Evolutionary conservation across 805 yeast genomes (phyloP).

Genomic region (Schizosaccharomyces lindneri): DNA sequence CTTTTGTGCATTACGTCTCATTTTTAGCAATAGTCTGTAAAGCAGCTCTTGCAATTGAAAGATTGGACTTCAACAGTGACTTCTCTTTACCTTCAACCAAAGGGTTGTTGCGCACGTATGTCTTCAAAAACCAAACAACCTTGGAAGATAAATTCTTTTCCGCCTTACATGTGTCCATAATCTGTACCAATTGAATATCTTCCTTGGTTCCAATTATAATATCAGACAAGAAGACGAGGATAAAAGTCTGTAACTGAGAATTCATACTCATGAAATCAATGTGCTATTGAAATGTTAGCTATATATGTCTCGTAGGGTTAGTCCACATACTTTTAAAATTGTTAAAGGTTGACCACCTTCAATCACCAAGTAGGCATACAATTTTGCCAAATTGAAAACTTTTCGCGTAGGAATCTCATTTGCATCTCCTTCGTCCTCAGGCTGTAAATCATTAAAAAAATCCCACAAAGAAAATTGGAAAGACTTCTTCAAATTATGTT

Average conservation of each 20-base stretch:
- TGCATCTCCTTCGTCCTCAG: conserved; percentile 17
- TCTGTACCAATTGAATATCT: not conserved
- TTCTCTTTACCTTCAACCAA: conserved; percentile 35
- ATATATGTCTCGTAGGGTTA: not conserved
- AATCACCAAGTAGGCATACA: conserved; percentile 52
- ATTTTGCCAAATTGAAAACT: conserved; percentile 48
- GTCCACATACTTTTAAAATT: conserved; percentile 17
- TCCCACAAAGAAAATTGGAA: conserved; percentile 87
- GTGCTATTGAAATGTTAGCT: not conserved
- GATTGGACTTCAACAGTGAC: conserved; percentile 46
- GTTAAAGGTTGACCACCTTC: conserved; percentile 55
- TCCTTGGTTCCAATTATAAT: not conserved
- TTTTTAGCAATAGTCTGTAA: conserved; percentile 14
- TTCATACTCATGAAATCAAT: not conserved
- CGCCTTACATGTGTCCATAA: conserved; percentile 12
- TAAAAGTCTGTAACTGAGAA: not conserved
- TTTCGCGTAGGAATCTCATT: conserved; percentile 25
- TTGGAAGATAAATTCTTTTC: not conserved
- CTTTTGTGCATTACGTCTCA: not conserved
- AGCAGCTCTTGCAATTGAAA: conserved; percentile 39
- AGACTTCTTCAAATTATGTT: conserved; percentile 49
- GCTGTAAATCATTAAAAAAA: conserved; percentile 34
- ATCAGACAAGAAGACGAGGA: not conserved
- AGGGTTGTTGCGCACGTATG: conserved; percentile 39
- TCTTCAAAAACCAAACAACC: not conserved